Base-by-base conservation (phyloP, 2,329 filamentous ascomycete species). In the Penicillium oxalicum region DNA sequence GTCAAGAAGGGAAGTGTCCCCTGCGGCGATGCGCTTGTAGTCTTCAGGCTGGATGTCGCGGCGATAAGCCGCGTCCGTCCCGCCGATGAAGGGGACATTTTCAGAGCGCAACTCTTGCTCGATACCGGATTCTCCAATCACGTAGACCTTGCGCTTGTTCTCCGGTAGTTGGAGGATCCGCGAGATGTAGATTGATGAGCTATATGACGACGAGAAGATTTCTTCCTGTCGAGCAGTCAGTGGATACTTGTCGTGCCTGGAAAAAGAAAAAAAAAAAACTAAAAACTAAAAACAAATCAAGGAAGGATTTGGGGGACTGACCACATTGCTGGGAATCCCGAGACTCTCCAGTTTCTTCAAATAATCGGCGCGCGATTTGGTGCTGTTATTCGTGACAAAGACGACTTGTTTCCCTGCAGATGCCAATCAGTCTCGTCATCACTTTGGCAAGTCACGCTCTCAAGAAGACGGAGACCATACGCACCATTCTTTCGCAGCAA, bases 331-430 rank as follows among this genome's bases (percentile, higher is more conserved):
- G 1, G 86, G 84, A 61, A 98, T 95, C 40, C 86, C 87, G 66
- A 96, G 79, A 46, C 74, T 74, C 40, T 86, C 82, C 51, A 98
- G 84, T 66, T 97, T 98, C 75, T 91, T 89, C 68, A 87, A 85
- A 72, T 98, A 98, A 67, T 96, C 90, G 43, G 80, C 76, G 48
- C 93, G 86, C 9, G 91, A 95, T 69, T 98, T 98, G 49, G 93
- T 97, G 64, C 90, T 96, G 75, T 98, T 98, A 75, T 98, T 98
- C 36, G 93, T 98, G 45, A 98, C 93, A 66, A 98, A 98, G 47
- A 98, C 84, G 32, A 93, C 80, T 66, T 86, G 86, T 71, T 98
- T 98, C 65, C 88, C 91, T 93, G 29, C 29, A 54, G 2, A 13
- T 27, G 13, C n/a, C 4, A 24, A 13, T 53, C 24, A 57, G 48